Evolutionary conservation across 2,329 filamentous ascomycete species (phyloP).

Genomic region (Ascocoryne sarcoides): DNA sequence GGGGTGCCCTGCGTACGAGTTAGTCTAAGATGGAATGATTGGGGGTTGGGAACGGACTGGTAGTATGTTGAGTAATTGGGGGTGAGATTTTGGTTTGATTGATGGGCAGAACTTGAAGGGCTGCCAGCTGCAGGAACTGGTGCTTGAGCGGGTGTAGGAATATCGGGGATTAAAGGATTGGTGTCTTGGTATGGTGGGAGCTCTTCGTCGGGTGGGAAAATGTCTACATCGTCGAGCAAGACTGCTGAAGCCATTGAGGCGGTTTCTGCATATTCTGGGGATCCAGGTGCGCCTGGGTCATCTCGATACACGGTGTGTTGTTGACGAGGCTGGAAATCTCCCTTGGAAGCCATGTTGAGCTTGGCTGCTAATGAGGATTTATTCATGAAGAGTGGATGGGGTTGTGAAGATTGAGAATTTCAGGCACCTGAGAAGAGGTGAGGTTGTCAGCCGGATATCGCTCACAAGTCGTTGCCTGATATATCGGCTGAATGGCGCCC

Average conservation of each 20-base stretch:
- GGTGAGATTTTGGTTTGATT: background rate
- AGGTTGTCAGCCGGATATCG: no score
- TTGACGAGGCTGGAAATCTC: slow-evolving; percentile 2
- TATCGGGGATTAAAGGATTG: slow-evolving; percentile 2
- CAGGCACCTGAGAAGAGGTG: no score
- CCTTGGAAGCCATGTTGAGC: slow-evolving; percentile 4
- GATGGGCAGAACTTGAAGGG: background rate
- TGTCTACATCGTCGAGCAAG: slow-evolving; percentile 13
- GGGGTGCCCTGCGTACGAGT: no score
- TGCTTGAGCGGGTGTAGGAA: background rate
- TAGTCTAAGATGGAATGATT: background rate
- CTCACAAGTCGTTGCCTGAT: no score
- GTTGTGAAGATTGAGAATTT: no score
- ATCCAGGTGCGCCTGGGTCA: no score
- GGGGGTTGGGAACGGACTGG: no score
- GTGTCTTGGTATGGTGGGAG: slow-evolving; percentile 14
- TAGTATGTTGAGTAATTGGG: background rate
- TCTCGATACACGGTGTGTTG: slow-evolving; percentile 8
- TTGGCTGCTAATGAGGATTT: background rate
- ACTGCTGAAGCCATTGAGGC: slow-evolving; percentile 14
- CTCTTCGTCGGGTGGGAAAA: slow-evolving; percentile 11
- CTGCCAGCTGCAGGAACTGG: no score
- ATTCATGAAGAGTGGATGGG: no score
- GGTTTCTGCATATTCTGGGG: slow-evolving; percentile 14
- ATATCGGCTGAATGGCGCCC: no score